Evolutionary conservation across 345 rosid species (phyloP).

Genomic region (Euphorbia tirucalli): DNA sequence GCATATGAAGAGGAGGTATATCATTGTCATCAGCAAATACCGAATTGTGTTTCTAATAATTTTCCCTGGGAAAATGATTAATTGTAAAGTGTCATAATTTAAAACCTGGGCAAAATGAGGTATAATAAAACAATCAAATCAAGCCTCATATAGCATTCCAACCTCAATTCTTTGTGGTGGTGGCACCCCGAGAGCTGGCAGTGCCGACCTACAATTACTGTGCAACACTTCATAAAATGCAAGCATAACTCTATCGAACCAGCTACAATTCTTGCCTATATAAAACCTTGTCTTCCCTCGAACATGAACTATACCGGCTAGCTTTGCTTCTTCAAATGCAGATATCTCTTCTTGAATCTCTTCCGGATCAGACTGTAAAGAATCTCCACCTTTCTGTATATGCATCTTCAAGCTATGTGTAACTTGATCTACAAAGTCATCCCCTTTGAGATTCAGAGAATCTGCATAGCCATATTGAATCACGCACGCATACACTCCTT

Average conservation of each 20-base stretch:
- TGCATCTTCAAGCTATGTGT: conserved; percentile 37
- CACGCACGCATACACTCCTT: conserved; percentile 54
- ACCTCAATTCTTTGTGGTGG: conserved; percentile 51
- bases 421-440: conserved; percentile 47
- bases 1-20: not conserved
- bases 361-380: conserved; percentile 6
- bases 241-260: conserved; percentile 55
- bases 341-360: conserved; percentile 40
- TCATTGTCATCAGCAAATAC: not conserved
- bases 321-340: conserved; percentile 39
- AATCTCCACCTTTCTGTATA: conserved; percentile 21
- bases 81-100: not conserved
- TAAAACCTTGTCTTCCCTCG: conserved; percentile 67
- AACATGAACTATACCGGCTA: conserved; percentile 48
- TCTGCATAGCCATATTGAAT: conserved; percentile 72
- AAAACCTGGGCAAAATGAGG: too few relatives aligned
- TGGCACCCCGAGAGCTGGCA: conserved; percentile 57
- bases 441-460: conserved; percentile 49
- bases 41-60: not conserved
- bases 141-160: conserved; percentile 66
- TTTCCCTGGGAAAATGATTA: too few relatives aligned
- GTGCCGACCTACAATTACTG: conserved; percentile 56
- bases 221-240: conserved; percentile 61
- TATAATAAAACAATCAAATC: conserved; percentile 11
- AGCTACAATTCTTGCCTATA: conserved; percentile 37